Conservation (phyloP, 2,329 filamentous ascomycete species). For the Aspergillus candidus region DNA sequence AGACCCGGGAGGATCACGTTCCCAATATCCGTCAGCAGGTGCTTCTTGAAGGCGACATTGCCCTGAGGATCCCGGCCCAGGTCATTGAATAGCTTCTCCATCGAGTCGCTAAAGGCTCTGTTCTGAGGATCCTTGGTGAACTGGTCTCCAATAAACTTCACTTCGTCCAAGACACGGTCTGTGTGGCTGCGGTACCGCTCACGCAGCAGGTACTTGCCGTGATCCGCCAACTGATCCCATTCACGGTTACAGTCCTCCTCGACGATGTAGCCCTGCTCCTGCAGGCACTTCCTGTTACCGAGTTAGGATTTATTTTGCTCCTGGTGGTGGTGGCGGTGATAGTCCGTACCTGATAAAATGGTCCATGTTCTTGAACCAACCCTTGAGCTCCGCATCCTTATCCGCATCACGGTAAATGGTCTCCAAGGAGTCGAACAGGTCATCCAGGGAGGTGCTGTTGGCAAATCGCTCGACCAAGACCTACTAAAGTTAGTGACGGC, state of each 20-base stretch:
- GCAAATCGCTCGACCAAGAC: conserved; percentile 90
- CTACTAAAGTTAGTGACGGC: conserved; percentile 47
- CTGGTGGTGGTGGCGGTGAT: background rate
- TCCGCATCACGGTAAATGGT: conserved; percentile 84
- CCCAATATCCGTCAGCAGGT: conserved; percentile 80
- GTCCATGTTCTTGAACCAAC: conserved; percentile 80
- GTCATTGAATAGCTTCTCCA: conserved; percentile 82
- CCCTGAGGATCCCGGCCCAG: conserved; percentile 83
- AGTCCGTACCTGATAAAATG: conserved; percentile 57
- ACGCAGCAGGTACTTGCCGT: conserved; percentile 78
- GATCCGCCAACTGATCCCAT: conserved; percentile 80
- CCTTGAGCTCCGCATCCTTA: conserved; percentile 73
- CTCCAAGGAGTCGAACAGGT: conserved; percentile 78
- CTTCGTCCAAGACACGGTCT: conserved; percentile 77
- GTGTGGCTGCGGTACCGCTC: conserved; percentile 83
- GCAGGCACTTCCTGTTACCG: conserved; percentile 59
- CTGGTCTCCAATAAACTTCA: conserved; percentile 82
- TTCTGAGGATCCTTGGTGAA: conserved; percentile 87
- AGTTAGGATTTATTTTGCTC: conserved; percentile 5
- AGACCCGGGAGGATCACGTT: conserved; percentile 78
- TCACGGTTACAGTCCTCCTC: conserved; percentile 71
- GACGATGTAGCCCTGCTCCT: conserved; percentile 87
- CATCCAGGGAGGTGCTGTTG: conserved; percentile 83
- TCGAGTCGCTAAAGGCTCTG: conserved; percentile 65
- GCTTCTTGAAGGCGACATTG: conserved; percentile 84